Conservation (phyloP, 139 green algal species). For the Nannochloris sp. region DNA sequence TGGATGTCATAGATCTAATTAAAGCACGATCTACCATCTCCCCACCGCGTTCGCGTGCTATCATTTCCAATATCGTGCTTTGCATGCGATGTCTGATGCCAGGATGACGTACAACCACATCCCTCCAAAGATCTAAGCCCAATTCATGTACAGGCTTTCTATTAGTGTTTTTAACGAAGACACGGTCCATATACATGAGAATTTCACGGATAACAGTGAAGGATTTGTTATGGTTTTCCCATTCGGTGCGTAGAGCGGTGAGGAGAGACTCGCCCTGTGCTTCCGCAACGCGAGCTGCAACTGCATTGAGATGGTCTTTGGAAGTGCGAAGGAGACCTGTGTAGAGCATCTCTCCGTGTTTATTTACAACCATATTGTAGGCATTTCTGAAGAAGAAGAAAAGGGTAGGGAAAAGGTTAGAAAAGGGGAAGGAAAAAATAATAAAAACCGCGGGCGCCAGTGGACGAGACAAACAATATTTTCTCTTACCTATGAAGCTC, state of each 20-base stretch:
- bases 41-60: constrained; percentile 66
- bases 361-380: constrained; percentile 99
- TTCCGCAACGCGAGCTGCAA: constrained; percentile 64
- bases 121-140: constrained; percentile 87
- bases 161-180: constrained; percentile 79
- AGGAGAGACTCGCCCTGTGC: constrained; percentile 75
- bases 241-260: constrained; percentile 73
- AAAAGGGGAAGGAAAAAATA: neutral
- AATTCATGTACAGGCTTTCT: constrained; percentile 75
- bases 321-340: constrained; percentile 70
- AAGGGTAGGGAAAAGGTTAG: neutral
- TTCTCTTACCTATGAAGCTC: constrained; percentile 87
- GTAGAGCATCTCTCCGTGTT: constrained; percentile 91
- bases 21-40: constrained; percentile 79
- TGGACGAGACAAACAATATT: neutral
- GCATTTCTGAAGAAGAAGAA: constrained; percentile 67
- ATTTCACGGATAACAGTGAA: constrained; percentile 97
- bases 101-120: constrained; percentile 69
- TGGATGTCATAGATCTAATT: constrained; percentile 71
- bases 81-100: constrained; percentile 67
- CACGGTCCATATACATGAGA: constrained; percentile 99
- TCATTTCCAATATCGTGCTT: constrained; percentile 61
- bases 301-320: constrained; percentile 55
- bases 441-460: neutral
- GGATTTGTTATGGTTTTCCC: constrained; percentile 88